Conservation (phyloP, 1,284 basidiomycete genomes). For the Malassezia obtusa region DNA sequence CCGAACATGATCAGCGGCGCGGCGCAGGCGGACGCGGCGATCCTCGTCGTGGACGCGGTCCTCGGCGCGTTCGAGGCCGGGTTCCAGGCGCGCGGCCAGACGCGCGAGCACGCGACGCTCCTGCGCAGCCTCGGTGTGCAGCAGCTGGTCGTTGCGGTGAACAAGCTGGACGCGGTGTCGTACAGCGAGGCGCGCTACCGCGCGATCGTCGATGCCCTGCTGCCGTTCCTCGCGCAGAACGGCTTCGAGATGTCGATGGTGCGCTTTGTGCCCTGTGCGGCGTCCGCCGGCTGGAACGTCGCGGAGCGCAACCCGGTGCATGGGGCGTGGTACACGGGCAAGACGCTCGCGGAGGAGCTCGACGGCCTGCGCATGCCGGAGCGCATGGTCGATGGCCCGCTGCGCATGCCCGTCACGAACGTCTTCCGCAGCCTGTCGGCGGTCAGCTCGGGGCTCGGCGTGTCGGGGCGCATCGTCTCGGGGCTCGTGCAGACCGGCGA, state of each 20-base stretch:
- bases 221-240: constrained; percentile 72
- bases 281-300: constrained; percentile 73
- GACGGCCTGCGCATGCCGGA: constrained; percentile 60
- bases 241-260: constrained; percentile 74
- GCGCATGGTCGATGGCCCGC: constrained; percentile 66
- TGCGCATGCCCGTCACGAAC: constrained; percentile 84
- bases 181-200: constrained; percentile 77
- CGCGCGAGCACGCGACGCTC: constrained; percentile 85
- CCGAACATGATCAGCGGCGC: constrained; percentile 99
- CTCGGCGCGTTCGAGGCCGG: constrained; percentile 91
- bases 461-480: constrained; percentile 75
- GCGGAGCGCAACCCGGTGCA: constrained; percentile 45
- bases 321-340: constrained; percentile 73
- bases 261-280: constrained; percentile 77
- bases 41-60: constrained; percentile 86
- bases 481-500: constrained; percentile 90
- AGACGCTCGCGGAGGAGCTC: constrained; percentile 71
- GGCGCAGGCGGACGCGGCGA: constrained; percentile 86
- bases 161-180: constrained; percentile 67
- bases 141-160: constrained; percentile 83
- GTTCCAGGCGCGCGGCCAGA: constrained; percentile 87
- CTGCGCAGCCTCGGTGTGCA: constrained; percentile 88
- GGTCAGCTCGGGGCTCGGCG: constrained; percentile 60
- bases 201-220: constrained; percentile 66
- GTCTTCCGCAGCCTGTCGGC: constrained; percentile 72